These are phyloP conservation scores for Hyaloscypha finlandica DNA, from an alignment of 495 filamentous ascomycete species.

Conservation along the genomic window DNA sequence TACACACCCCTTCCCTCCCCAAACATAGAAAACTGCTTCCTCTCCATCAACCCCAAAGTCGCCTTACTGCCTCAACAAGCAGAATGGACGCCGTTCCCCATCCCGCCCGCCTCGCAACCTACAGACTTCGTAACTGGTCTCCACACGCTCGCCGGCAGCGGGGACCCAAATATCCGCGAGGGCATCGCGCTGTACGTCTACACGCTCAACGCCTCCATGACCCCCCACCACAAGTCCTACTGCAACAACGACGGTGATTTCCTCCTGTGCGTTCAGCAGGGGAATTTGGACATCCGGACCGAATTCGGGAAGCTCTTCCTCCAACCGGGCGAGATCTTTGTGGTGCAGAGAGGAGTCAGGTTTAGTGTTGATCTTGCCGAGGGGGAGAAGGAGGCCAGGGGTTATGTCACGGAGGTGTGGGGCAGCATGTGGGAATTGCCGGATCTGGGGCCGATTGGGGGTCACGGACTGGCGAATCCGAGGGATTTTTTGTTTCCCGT, in stretches of 20 bases:
- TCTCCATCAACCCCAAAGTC: slow-evolving; percentile 50
- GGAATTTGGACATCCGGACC: slow-evolving; percentile 69
- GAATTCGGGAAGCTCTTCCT: slow-evolving; percentile 66
- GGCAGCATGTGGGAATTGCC: slow-evolving; percentile 68
- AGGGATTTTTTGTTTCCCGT: slow-evolving; percentile 71
- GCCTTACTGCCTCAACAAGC: slow-evolving; percentile 67
- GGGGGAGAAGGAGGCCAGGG: slow-evolving; percentile 54
- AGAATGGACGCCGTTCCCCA: slow-evolving; percentile 72
- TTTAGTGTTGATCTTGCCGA: slow-evolving; percentile 60
- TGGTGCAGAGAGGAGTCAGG: slow-evolving; percentile 68
- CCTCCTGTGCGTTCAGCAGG: slow-evolving; percentile 68
- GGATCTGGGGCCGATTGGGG: slow-evolving; percentile 72
- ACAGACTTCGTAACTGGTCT: slow-evolving; percentile 69
- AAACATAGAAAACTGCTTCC: slow-evolving; percentile 32
- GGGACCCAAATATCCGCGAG: slow-evolving; percentile 65
- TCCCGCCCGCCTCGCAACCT: slow-evolving; percentile 49
- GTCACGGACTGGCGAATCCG: slow-evolving; percentile 68
- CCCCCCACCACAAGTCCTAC: slow-evolving; percentile 52
- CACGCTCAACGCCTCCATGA: slow-evolving; percentile 65
- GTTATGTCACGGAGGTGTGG: slow-evolving; percentile 74
- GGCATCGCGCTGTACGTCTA: slow-evolving; percentile 69
- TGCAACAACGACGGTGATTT: slow-evolving; percentile 73
- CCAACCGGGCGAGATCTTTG: slow-evolving; percentile 69
- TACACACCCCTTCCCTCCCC: slow-evolving; percentile 48
- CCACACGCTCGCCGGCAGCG: slow-evolving; percentile 64